Base-by-base conservation (phyloP, 2,329 filamentous ascomycete genomes). In the Aspergillus hortae region DNA sequence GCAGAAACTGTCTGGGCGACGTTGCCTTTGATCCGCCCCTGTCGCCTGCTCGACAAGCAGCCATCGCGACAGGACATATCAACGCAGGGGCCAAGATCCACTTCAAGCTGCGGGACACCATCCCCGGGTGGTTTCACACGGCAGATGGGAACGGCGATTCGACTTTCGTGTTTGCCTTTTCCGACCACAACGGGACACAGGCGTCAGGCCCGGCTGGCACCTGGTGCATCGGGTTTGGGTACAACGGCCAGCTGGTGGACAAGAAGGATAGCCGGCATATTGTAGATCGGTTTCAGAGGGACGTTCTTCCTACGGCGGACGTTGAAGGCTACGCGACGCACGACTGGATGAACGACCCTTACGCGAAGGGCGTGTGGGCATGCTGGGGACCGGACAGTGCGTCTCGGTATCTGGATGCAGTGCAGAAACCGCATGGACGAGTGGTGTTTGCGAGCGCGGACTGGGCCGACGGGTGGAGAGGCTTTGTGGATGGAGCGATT, bases 401-500 rank as follows among this genome's bases (percentile, higher is more conserved):
- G 1, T 47, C 49, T 1, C 36, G 17, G 1, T 66, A 65, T 49
- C 46, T 66, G 6, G 44, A 58, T 6, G 61, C 55, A n/a, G 51
- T 71, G 6, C 61, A 64, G 36, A 51, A 61, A 36, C 54, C 55
- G 1, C 61, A 66, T 48, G 64, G 64, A 2, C 61, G 53, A 6
- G 51, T 70, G 6, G n/a, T 62, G 12, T 63, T 71, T 50, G 68
- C 67, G 4, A 66, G 56, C 46, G 62, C 64, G 6, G 69, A 71
- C 49, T 71, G 67, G 67, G 65, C 68, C 3, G 52, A 58, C 46
- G 66, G 66, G 1, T 72, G 67, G 67, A 57, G 67, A 40, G 65
- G 62, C 1, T 70, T 67, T 33, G 56, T 69, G n/a, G 67, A 72
- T 47, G 69, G 68, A 11, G 68, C 67, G 2, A 64, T 70, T 33